phyloP scores from a whole-genome alignment of 73 alveolate genomes.

The Paraurostyla sp. region DNA sequence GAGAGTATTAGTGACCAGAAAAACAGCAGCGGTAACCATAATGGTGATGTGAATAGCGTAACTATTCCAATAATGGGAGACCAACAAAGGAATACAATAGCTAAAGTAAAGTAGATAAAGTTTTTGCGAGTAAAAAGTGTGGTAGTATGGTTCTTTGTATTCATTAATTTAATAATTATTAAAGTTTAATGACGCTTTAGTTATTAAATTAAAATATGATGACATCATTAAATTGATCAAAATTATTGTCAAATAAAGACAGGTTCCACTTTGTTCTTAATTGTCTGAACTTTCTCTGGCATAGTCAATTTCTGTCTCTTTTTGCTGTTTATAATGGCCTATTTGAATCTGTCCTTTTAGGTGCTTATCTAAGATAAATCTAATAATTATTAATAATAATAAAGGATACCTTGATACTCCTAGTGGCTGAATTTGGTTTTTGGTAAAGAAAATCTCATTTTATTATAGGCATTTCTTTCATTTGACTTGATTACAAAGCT shows the following conservation, averaged over 20 bases:
- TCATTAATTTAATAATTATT: background rate
- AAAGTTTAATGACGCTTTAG: background rate
- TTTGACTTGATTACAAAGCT: background rate
- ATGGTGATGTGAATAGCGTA: too few species aligned
- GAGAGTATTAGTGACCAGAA: too few species aligned
- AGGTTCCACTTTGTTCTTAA: background rate
- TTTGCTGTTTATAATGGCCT: constrained; percentile 27
- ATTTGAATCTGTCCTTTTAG: constrained; percentile 20
- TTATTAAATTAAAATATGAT: background rate
- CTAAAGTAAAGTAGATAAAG: too few species aligned
- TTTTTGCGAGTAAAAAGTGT: too few species aligned
- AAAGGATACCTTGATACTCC: too few species aligned
- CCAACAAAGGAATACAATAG: too few species aligned
- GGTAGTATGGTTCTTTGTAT: background rate
- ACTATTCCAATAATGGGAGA: too few species aligned
- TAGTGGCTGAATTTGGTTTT: too few species aligned
- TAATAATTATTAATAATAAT: background rate
- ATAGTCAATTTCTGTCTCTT: constrained; percentile 13
- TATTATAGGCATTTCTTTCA: background rate
- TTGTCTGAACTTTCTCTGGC: background rate
- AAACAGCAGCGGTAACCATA: too few species aligned
- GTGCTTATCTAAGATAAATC: background rate
- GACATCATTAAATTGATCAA: background rate
- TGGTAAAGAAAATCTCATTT: background rate
- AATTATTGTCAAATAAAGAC: background rate